These are phyloP conservation scores for Tanacetum coccineum DNA, from an alignment of 129 eudicot genomes.

Conservation along the genomic window DNA sequence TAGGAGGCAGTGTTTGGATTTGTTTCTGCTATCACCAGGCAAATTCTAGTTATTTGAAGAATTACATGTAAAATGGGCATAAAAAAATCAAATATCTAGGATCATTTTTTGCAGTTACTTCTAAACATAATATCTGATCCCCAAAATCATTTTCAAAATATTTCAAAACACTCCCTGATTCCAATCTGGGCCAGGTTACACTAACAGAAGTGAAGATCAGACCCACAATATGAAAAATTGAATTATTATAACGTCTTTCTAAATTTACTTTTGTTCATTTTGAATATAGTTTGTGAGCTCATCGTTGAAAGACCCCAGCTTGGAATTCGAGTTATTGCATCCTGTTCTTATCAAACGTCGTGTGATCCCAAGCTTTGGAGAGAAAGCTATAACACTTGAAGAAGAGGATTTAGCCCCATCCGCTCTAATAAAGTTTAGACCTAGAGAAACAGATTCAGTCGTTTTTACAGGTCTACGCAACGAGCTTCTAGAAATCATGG, in stretches of 20 bases:
- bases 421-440: conserved; percentile 77
- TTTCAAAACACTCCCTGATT: background rate
- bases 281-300: conserved; percentile 72
- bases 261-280: background rate
- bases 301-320: conserved; percentile 77
- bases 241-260: no score
- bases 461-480: conserved; percentile 88
- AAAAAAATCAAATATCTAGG: no score
- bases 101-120: no score
- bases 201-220: background rate
- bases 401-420: conserved; percentile 88
- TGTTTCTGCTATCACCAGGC: no score
- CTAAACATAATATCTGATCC: no score
- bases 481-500: conserved; percentile 76
- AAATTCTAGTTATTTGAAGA: no score
- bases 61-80: no score
- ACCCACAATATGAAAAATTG: background rate
- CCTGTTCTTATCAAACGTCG: conserved; percentile 62
- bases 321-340: conserved; percentile 80
- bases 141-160: no score
- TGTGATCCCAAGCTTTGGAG: conserved; percentile 77
- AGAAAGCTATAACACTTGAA: conserved; percentile 55
- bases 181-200: background rate
- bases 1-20: no score
- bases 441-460: conserved; percentile 66